phyloP scores from a whole-genome alignment of 2,329 filamentous ascomycete species.

The Ascomycota sp. region DNA sequence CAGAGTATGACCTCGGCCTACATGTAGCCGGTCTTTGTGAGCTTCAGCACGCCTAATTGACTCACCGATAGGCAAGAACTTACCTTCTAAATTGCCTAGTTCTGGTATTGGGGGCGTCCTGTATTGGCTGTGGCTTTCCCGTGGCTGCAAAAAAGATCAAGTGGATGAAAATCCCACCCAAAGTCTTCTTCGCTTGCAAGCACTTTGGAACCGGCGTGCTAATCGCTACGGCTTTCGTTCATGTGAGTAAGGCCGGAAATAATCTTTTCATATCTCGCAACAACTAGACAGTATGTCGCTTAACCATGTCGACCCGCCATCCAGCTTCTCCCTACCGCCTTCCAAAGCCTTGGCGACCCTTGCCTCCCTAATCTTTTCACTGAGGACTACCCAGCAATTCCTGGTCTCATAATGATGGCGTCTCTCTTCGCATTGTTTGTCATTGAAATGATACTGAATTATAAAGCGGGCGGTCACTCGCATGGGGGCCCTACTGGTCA shows the following conservation, averaged over 20 bases:
- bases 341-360: constrained; percentile 25
- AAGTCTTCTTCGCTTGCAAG: constrained; percentile 38
- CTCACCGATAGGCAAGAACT: not conserved
- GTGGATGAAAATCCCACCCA: constrained; percentile 33
- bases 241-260: constrained; percentile 19
- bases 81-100: constrained; percentile 3
- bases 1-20: constrained; percentile 8
- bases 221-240: constrained; percentile 51
- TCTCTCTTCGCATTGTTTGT: constrained; percentile 38
- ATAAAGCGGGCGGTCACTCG: constrained; percentile 33
- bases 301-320: too few species aligned
- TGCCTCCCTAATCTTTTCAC: constrained; percentile 38
- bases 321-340: constrained; percentile 36
- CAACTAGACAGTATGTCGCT: too few species aligned
- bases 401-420: constrained; percentile 42
- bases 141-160: constrained; percentile 31
- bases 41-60: constrained; percentile 1
- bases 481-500: constrained; percentile 31
- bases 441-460: constrained; percentile 38
- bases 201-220: constrained; percentile 50
- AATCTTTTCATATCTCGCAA: too few species aligned
- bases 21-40: constrained; percentile 12
- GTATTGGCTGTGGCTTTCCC: constrained; percentile 23
- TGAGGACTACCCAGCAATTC: constrained; percentile 35
- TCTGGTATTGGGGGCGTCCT: constrained; percentile 9